A percentile compares a stretch with the other conserved stretches of the same genome.
Evolutionary conservation across 2,329 filamentous ascomycete genomes (phyloP).

Genomic region (Xylaria sp.): DNA sequence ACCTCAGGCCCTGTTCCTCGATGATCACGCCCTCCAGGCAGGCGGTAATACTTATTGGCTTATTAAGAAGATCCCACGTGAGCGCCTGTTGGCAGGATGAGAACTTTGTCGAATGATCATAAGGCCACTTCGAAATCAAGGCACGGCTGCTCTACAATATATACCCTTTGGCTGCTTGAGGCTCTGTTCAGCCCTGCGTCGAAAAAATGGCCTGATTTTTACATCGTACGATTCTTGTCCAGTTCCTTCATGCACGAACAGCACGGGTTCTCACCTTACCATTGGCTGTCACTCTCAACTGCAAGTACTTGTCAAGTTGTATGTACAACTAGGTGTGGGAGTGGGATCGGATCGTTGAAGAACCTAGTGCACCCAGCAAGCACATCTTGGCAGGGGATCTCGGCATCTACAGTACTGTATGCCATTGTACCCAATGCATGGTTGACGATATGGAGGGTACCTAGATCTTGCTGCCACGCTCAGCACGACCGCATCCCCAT

Average conservation of each 20-base stretch:
- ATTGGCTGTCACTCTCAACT: conserved; percentile 1
- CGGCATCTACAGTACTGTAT: conserved; percentile 14
- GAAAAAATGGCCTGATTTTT: conserved; percentile 28
- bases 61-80: neutral
- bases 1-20: neutral
- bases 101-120: conserved; percentile 23
- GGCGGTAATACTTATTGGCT: neutral
- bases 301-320: too few species aligned
- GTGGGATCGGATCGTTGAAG: neutral
- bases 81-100: neutral
- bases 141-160: conserved; percentile 23
- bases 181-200: conserved; percentile 21
- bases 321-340: neutral
- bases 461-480: neutral
- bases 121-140: conserved; percentile 16
- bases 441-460: conserved; percentile 1
- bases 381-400: conserved; percentile 10
- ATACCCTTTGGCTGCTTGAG: conserved; percentile 13
- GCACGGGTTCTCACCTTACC: conserved; percentile 12
- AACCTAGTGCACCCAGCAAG: conserved; percentile 4
- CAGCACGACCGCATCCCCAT: neutral
- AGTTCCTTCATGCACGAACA: conserved; percentile 20
- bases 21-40: neutral
- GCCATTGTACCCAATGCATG: conserved; percentile 16
- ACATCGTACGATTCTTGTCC: conserved; percentile 25